Percentiles rank a stretch among this genome's conserved stretches.
These are phyloP conservation scores for Trametes sanguinea DNA, from an alignment of 768 basidiomycete species.

Conservation along the genomic window DNA sequence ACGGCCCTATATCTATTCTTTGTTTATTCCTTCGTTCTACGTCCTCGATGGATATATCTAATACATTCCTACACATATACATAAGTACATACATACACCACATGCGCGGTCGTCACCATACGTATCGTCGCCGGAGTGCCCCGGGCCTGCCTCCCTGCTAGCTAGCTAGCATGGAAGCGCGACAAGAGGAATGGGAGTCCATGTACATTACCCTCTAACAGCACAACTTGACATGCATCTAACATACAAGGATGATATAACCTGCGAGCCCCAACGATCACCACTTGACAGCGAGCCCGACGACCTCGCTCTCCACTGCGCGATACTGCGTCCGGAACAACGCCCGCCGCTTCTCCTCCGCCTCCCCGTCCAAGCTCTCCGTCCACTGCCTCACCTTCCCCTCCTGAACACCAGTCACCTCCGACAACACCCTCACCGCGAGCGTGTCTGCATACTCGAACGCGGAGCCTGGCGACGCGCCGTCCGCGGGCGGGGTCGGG, in stretches of 20 bases:
- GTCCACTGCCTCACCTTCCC: constrained; percentile 33
- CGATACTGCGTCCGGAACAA: constrained; percentile 79
- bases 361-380: constrained; percentile 42
- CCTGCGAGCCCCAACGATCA: background rate
- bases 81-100: background rate
- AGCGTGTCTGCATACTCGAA: constrained; percentile 37
- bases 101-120: background rate
- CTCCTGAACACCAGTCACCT: background rate
- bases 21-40: background rate
- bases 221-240: background rate
- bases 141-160: background rate
- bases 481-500: constrained; percentile 36
- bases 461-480: background rate
- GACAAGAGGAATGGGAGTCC: background rate
- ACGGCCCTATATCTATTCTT: background rate
- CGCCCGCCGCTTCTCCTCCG: constrained; percentile 45
- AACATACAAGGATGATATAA: too few relatives aligned
- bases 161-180: background rate
- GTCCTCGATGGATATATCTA: background rate
- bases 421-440: constrained; percentile 38
- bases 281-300: constrained; percentile 46
- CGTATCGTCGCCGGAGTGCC: background rate
- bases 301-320: constrained; percentile 83
- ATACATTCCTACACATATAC: background rate
- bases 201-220: background rate